Conservation (phyloP, 2,329 filamentous ascomycete species). For the Penicillium sp. region DNA sequence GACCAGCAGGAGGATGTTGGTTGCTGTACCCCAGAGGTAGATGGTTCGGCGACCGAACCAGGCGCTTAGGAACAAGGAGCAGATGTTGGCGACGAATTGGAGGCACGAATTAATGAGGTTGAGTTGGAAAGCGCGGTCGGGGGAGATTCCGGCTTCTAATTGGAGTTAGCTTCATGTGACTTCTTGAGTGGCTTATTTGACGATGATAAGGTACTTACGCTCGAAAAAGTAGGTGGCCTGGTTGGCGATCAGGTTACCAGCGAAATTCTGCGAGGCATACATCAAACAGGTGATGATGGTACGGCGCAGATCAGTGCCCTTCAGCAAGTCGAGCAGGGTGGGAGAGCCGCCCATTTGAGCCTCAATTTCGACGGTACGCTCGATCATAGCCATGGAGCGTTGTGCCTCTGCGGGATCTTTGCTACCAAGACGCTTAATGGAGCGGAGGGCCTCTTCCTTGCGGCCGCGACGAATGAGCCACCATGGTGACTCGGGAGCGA, state of each 20-base stretch:
- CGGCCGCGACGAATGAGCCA: constrained; percentile 34
- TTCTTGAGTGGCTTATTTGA: not conserved
- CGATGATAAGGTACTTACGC: constrained; percentile 21
- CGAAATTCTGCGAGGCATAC: constrained; percentile 51
- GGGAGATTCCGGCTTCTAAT: constrained; percentile 35
- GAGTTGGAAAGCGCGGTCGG: constrained; percentile 32
- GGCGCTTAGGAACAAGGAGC: constrained; percentile 41
- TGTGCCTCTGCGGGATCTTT: constrained; percentile 20
- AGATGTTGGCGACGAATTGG: constrained; percentile 41
- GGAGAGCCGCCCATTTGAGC: constrained; percentile 29
- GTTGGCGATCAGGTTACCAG: constrained; percentile 66
- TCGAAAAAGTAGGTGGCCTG: constrained; percentile 66
- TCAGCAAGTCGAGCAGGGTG: constrained; percentile 35
- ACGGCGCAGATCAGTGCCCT: constrained; percentile 37
- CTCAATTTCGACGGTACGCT: constrained; percentile 39
- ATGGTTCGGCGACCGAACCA: constrained; percentile 49
- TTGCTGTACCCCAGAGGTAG: constrained; percentile 43
- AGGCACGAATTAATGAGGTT: constrained; percentile 35
- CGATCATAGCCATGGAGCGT: constrained; percentile 36
- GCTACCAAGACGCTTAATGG: constrained; percentile 29
- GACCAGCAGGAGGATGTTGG: constrained; percentile 42
- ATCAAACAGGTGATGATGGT: constrained; percentile 38
- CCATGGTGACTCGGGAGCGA: constrained; percentile 35
- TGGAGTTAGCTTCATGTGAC: not conserved
- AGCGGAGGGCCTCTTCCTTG: constrained; percentile 27